Evolutionary conservation across 2,329 filamentous ascomycete genomes (phyloP).

Genomic region (Neofusicoccum parvum): DNA sequence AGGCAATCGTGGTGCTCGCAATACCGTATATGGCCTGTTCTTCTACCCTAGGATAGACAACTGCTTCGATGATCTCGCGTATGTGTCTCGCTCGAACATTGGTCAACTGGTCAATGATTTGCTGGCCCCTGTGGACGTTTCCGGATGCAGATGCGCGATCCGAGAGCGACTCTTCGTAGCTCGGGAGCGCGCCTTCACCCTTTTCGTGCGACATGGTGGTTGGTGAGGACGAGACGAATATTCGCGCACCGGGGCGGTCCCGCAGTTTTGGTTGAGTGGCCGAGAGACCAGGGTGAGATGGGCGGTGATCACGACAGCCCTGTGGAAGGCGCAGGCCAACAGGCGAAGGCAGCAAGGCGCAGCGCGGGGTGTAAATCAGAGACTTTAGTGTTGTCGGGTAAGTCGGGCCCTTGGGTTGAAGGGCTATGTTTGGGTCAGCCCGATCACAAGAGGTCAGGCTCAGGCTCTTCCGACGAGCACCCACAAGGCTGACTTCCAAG

Average conservation of each 20-base stretch:
- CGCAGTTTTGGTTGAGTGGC: neutral
- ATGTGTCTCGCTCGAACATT: constrained; percentile 45
- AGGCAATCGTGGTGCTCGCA: constrained; percentile 46
- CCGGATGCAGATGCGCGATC: constrained; percentile 2
- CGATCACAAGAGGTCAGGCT: neutral
- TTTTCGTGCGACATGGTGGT: constrained; percentile 13
- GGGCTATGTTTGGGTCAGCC: neutral
- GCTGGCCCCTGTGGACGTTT: constrained; percentile 28
- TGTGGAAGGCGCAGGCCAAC: neutral
- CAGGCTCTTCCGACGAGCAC: neutral
- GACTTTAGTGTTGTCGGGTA: neutral
- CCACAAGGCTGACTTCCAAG: neutral
- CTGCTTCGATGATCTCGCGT: constrained; percentile 38
- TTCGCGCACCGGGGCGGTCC: neutral
- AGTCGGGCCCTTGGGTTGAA: neutral
- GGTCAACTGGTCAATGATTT: constrained; percentile 40
- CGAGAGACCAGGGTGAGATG: neutral
- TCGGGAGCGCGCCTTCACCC: constrained; percentile 24
- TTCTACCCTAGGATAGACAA: constrained; percentile 46
- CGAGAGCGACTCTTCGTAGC: constrained; percentile 31
- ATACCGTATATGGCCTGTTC: constrained; percentile 45
- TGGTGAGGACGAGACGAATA: neutral
- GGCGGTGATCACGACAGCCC: neutral
- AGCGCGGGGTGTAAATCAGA: neutral
- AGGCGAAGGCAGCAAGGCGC: constrained; percentile 1